Evolutionary conservation across 2,329 filamentous ascomycete species (phyloP).

Genomic region (Botryotinia globosa): DNA sequence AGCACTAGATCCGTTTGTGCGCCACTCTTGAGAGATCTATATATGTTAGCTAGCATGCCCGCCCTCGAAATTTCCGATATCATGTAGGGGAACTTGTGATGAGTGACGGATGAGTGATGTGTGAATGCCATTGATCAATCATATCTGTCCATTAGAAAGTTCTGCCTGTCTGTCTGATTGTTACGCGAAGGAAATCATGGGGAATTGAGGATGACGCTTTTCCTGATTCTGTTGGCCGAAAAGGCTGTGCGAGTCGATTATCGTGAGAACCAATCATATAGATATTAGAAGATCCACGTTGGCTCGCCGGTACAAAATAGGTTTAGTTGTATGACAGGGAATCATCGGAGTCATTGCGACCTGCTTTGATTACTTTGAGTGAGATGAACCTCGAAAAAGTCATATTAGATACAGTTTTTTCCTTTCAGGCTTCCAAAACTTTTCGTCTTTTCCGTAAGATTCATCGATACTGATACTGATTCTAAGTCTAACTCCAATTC

Average conservation of each 20-base stretch:
- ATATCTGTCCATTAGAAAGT: not conserved
- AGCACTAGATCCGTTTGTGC: not conserved
- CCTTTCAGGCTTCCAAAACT: not conserved
- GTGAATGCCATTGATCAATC: constrained; percentile 2
- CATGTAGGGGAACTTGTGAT: not conserved
- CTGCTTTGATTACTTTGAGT: not conserved
- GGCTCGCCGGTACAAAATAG: constrained; percentile 15
- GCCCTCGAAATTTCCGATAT: constrained; percentile 3
- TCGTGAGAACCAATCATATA: not conserved
- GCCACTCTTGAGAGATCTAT: not conserved
- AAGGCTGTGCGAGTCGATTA: not conserved
- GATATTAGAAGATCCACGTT: not conserved
- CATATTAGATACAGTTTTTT: constrained; percentile 13
- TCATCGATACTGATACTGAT: not conserved
- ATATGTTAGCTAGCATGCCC: constrained; percentile 1
- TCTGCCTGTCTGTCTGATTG: not conserved
- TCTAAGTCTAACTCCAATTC: not conserved
- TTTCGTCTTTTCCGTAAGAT: constrained; percentile 5
- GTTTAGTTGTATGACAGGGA: not conserved
- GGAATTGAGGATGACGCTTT: not conserved
- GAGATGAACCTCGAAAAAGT: constrained; percentile 6
- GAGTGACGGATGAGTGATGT: not conserved
- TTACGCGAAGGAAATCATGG: constrained; percentile 10
- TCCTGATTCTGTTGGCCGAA: constrained; percentile 13
- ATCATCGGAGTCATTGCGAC: not conserved